A percentile compares a stretch with the other conserved stretches of the same genome.
These are phyloP conservation scores for Rhodotorula sp. DNA, from an alignment of 1,284 basidiomycete species.

Conservation along the genomic window DNA sequence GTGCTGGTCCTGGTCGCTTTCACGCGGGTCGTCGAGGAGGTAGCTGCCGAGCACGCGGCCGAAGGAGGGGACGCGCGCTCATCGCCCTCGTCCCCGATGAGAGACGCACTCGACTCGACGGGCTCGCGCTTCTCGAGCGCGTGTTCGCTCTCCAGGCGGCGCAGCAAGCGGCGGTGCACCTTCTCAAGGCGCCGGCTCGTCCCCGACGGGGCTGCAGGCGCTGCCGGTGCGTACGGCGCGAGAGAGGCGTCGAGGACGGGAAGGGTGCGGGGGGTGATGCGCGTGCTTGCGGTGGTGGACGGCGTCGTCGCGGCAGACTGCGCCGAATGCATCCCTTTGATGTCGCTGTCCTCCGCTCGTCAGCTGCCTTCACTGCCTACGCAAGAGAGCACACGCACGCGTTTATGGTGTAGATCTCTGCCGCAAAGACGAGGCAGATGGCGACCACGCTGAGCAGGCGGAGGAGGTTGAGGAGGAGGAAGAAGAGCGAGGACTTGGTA, in stretches of 20 bases:
- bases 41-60: neutral
- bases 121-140: neutral
- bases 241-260: too few species aligned
- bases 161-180: neutral
- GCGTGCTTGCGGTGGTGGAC: conserved; percentile 1
- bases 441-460: conserved; percentile 74
- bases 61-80: neutral
- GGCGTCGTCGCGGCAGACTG: neutral
- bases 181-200: neutral
- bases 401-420: conserved; percentile 75
- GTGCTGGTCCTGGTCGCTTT: neutral
- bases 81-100: neutral
- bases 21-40: neutral
- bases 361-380: too few species aligned
- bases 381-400: conserved; percentile 51
- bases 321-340: conserved; percentile 6
- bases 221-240: too few species aligned
- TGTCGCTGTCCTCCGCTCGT: conserved; percentile 1
- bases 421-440: conserved; percentile 68
- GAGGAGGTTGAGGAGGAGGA: conserved; percentile 74
- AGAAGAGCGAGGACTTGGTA: conserved; percentile 52
- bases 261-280: conserved; percentile 6
- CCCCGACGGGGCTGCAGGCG: neutral
- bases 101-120: neutral
- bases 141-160: neutral